Evolutionary conservation across 257 asterid species (phyloP), one percentile per base, ranked within the genome.

Genomic region (Euphrasia confusa): DNA sequence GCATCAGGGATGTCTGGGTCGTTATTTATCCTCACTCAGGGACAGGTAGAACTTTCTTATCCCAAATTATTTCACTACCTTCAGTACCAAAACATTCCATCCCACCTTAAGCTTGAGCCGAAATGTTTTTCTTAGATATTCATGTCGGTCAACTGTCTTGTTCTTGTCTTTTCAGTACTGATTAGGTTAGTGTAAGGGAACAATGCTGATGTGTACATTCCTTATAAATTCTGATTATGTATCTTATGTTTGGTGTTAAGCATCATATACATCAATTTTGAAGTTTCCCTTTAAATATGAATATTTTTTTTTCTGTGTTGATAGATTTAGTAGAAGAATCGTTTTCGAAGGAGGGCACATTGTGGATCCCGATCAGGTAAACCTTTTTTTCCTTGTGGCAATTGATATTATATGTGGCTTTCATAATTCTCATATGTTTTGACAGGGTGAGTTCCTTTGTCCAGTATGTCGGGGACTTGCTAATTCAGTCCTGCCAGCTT

Each of bases 391-490:
- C 5, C 33, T 5, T 62, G 69, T 63, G 54, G 33, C 42, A 67
- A 65, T 63, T 63, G 52, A 63, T 66, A 58, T 32, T 53, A 69
- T 54, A 66, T 30, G 33, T 70, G 61, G 28, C 45, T 65, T 62
- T 74, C 72, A 56, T 66, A 61, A 66, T 24, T 35, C 54, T 69
- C 65, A 45, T 66, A 45, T 66, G 18, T 73, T 62, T 72, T 71
- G 63, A 65, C 76, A 93, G 99, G 97, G 99, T 60, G 99, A 93
- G 78, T 89, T 93, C 79, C 94, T 93, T 59, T 93, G 99, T 80
- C 99, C 99, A 14, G 99, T 87, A 57, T 93, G 99, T 67, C 87
- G 99, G 27, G 96, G 97, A 55, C 89, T 93, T 74, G 91, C 99
- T 53, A 89, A 93, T 64, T 83, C 92, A 18, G 87, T 85, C 60